phyloP scores from a whole-genome alignment of 139 green algal genomes.

The Tetradesmus obliquus region DNA sequence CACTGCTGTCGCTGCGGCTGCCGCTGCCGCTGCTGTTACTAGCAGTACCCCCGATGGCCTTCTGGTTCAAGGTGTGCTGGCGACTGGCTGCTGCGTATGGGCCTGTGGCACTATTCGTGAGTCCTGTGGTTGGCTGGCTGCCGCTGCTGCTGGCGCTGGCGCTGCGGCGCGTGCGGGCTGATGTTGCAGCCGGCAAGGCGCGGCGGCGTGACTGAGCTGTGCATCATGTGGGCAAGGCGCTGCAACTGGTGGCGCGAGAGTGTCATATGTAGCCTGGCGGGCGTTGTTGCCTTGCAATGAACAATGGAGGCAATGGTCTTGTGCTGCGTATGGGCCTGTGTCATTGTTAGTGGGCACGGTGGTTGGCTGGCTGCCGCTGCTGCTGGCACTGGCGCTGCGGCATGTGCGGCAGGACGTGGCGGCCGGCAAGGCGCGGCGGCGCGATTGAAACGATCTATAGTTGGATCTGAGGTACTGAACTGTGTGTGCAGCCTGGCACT shows the following conservation, averaged over 20 bases:
- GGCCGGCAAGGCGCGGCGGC: not conserved
- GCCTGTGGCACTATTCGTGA: not conserved
- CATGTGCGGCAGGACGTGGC: not conserved
- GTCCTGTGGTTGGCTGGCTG: not conserved
- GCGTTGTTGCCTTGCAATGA: too few species aligned
- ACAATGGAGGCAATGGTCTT: too few species aligned
- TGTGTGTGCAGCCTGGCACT: too few species aligned
- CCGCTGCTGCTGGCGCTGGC: not conserved
- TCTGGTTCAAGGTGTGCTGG: constrained; percentile 10
- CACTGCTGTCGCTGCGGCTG: not conserved
- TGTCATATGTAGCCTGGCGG: too few species aligned
- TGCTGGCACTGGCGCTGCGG: not conserved
- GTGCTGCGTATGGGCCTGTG: not conserved
- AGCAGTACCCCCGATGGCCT: not conserved
- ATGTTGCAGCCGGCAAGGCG: not conserved
- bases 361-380: constrained; percentile 5
- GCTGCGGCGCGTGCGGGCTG: not conserved
- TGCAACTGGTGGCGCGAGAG: too few species aligned
- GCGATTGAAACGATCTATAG: not conserved
- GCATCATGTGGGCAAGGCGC: too few species aligned
- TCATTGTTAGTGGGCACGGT: not conserved
- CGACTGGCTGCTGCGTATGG: constrained; percentile 7
- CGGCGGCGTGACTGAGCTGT: not conserved
- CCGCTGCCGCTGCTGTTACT: not conserved
- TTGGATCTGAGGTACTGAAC: too few species aligned